phyloP scores from a whole-genome alignment of 108 stramenopile species.

The Fragilaria crotonensis region DNA sequence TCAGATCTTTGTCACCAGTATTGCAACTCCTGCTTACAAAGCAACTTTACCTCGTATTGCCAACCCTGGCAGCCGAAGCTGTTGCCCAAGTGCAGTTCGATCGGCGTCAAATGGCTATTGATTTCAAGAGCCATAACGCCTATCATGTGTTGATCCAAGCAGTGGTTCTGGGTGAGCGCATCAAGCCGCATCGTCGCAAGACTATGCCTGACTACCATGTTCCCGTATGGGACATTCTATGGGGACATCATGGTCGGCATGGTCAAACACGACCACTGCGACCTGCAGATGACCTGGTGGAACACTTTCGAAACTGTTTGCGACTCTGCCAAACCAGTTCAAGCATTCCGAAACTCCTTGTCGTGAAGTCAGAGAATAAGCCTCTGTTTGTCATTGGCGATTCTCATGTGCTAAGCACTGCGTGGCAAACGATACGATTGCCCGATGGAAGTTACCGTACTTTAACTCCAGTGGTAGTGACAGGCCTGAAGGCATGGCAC shows the following conservation, averaged over 20 bases:
- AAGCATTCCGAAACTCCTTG: neutral
- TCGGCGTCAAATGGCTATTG: conserved; percentile 17
- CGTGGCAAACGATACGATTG: conserved; percentile 46
- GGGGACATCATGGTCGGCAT: conserved; percentile 1
- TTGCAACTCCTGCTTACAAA: conserved; percentile 36
- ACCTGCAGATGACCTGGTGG: neutral
- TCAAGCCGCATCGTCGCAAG: conserved; percentile 29
- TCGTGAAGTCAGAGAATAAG: neutral
- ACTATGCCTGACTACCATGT: conserved; percentile 12
- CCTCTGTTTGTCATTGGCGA: conserved; percentile 44
- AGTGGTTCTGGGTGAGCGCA: conserved; percentile 37
- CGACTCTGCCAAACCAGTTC: neutral
- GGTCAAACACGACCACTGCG: neutral
- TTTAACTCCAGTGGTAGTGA: conserved; percentile 29
- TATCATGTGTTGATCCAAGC: conserved; percentile 41
- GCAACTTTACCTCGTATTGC: conserved; percentile 34
- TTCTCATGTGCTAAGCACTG: conserved; percentile 43
- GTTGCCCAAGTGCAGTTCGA: conserved; percentile 21
- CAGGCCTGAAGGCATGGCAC: conserved; percentile 62
- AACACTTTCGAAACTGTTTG: neutral
- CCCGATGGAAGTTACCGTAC: conserved; percentile 18
- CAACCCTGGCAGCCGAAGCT: conserved; percentile 23
- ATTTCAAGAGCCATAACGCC: conserved; percentile 46
- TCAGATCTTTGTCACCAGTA: conserved; percentile 21
- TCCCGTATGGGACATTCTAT: conserved; percentile 41